A percentile compares a stretch with the other conserved stretches of the same genome.
phyloP scores from a whole-genome alignment of 495 filamentous ascomycete genomes.

The Neurospora sp. region DNA sequence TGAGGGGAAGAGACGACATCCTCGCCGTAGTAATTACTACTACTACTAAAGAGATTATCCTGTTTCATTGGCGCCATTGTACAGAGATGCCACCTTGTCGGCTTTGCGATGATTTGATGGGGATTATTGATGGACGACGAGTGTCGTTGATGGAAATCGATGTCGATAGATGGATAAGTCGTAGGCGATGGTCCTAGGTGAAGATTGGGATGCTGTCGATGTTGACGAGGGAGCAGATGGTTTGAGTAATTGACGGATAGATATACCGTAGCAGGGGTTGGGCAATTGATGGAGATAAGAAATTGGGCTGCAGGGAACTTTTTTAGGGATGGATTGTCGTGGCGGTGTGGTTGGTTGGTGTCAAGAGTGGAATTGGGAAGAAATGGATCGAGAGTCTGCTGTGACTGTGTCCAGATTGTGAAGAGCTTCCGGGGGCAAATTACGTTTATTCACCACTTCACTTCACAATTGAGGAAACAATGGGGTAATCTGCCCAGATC shows the following conservation, averaged over 20 bases:
- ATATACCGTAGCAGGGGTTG: not conserved
- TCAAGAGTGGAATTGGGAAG: not conserved
- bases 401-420: not conserved
- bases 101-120: not conserved
- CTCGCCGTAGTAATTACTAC: conserved; percentile 61
- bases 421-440: not conserved
- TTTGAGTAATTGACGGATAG: not conserved
- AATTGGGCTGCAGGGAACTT: not conserved
- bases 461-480: not conserved
- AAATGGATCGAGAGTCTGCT: not conserved
- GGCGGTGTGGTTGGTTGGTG: not conserved
- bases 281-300: not conserved
- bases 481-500: not conserved
- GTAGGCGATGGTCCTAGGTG: not conserved
- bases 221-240: not conserved
- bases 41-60: conserved; percentile 50
- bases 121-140: not conserved
- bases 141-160: not conserved
- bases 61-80: conserved; percentile 53
- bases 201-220: not conserved
- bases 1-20: conserved; percentile 33
- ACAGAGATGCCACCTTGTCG: conserved; percentile 29
- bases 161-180: not conserved
- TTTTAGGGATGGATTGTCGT: not conserved
- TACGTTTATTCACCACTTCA: not conserved